These are phyloP conservation scores for Hericium erinaceus DNA, from an alignment of 768 basidiomycete genomes.

Conservation along the genomic window DNA sequence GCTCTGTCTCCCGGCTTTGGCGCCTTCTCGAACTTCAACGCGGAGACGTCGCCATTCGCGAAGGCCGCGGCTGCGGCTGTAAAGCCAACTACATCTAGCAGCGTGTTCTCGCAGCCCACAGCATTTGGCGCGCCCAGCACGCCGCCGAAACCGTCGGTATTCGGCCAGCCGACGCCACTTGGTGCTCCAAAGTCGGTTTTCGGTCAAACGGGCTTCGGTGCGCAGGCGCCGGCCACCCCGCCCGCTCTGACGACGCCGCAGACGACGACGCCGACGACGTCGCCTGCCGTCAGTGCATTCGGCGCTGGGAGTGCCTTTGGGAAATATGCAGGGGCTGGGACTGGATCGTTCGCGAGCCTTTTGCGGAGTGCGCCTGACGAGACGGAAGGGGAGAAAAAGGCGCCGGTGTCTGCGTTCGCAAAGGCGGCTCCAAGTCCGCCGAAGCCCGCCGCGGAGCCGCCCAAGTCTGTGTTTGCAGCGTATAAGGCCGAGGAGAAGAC, in stretches of 20 bases:
- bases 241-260: conserved; percentile 12
- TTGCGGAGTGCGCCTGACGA: conserved; percentile 29
- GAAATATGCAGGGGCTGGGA: conserved; percentile 28
- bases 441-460: background rate
- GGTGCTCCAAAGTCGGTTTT: conserved; percentile 28
- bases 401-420: conserved; percentile 1
- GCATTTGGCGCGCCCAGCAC: conserved; percentile 4
- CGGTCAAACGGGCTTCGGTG: conserved; percentile 24
- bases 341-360: conserved; percentile 50
- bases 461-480: background rate
- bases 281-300: conserved; percentile 33
- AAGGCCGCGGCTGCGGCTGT: background rate
- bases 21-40: conserved; percentile 9
- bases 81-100: conserved; percentile 11
- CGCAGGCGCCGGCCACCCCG: background rate
- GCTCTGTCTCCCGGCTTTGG: conserved; percentile 17
- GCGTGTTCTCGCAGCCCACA: conserved; percentile 6
- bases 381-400: conserved; percentile 7
- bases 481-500: conserved; percentile 1
- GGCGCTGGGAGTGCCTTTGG: conserved; percentile 31
- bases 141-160: conserved; percentile 18
- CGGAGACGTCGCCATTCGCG: conserved; percentile 17
- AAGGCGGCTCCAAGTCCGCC: background rate
- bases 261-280: conserved; percentile 18
- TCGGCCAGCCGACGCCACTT: conserved; percentile 22